Evolutionary conservation across 345 rosid genomes (phyloP).

Genomic region (thale cress (Arabidopsis thaliana)): TAIR10.1 NC_003071.7:16599501-16600000

Average conservation of each 20-base stretch:
- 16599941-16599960: conserved; percentile 99
- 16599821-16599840: conserved; percentile 13
- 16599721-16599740: conserved; percentile 87
- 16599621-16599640: background rate
- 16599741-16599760: conserved; percentile 83
- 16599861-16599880: conserved; percentile 61
- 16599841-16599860: background rate
- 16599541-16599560: conserved; percentile 60
- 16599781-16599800: conserved; percentile 89
- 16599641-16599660: conserved; percentile 18
- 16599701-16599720: conserved; percentile 94
- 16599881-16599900: conserved; percentile 98
- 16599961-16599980: conserved; percentile 92
- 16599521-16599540: conserved; percentile 59
- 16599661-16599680: background rate
- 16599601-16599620: conserved; percentile 19
- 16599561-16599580: conserved; percentile 87
- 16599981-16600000: conserved; percentile 39
- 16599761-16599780: conserved; percentile 89
- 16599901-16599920: conserved; percentile 86
- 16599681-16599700: conserved; percentile 95
- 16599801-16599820: conserved; percentile 4
- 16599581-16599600: conserved; percentile 84
- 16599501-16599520: conserved; percentile 57
- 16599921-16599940: conserved; percentile 95